Conservation (phyloP, 2,329 filamentous ascomycete genomes). For the Colletotrichum godetiae region DNA sequence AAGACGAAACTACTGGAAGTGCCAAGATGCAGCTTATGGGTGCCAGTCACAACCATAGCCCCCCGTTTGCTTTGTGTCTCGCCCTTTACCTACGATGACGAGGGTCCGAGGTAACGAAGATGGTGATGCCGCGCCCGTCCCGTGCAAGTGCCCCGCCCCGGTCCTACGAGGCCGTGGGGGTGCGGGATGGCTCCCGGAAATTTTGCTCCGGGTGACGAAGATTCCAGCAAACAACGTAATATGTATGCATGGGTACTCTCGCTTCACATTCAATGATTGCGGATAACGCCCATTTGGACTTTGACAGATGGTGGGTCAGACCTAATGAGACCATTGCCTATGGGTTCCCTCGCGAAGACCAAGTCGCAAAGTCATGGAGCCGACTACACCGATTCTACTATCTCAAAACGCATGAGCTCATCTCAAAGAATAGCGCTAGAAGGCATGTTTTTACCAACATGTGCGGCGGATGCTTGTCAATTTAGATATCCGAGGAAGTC, state of each 20-base stretch:
- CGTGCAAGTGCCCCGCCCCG: slow-evolving; percentile 1
- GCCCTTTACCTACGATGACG: neutral
- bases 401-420: too few species aligned
- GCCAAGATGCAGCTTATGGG: neutral
- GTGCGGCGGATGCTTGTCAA: too few species aligned
- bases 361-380: too few species aligned
- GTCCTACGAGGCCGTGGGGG: neutral
- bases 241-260: neutral
- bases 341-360: too few species aligned
- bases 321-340: neutral
- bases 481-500: too few species aligned
- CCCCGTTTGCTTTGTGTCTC: neutral
- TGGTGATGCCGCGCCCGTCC: slow-evolving; percentile 19
- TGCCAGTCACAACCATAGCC: neutral
- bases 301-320: neutral
- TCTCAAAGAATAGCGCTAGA: too few species aligned
- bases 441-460: too few species aligned
- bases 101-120: slow-evolving; percentile 7
- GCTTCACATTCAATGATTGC: too few species aligned
- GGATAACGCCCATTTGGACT: too few species aligned
- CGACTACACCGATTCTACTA: too few species aligned
- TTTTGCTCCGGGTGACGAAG: slow-evolving; percentile 18
- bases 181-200: neutral
- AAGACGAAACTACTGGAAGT: neutral
- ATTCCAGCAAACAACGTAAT: slow-evolving; percentile 14